phyloP scores from a whole-genome alignment of 495 filamentous ascomycete species.

The Xylaria cubensis region DNA sequence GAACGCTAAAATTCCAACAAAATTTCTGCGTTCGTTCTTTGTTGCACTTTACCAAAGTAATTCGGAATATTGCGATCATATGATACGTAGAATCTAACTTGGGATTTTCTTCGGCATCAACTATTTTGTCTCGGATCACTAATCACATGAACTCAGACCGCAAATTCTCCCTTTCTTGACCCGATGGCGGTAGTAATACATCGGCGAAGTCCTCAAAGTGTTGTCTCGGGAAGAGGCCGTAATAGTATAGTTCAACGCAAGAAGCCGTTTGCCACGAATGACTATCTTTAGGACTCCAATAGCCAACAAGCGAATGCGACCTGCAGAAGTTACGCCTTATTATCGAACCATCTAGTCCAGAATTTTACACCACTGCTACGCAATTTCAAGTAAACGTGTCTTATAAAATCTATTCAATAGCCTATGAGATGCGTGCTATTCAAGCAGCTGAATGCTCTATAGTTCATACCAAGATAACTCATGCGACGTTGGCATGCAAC shows the following conservation, averaged over 20 bases:
- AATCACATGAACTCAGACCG: neutral
- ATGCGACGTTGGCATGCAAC: neutral
- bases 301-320: neutral
- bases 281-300: constrained; percentile 1
- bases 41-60: neutral
- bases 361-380: neutral
- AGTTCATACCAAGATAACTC: neutral
- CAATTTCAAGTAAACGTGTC: neutral
- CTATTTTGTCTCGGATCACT: neutral
- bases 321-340: neutral
- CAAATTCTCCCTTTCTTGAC: neutral
- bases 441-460: constrained; percentile 4
- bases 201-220: neutral
- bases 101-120: neutral
- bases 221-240: neutral
- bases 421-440: neutral
- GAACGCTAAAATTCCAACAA: neutral
- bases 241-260: neutral
- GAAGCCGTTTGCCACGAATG: neutral
- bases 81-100: neutral
- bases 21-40: neutral
- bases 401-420: neutral
- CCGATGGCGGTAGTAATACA: neutral
- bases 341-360: neutral
- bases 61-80: neutral